Percentiles rank a stretch among this genome's conserved stretches.
These are phyloP conservation scores for Lumnitzera racemosa DNA, from an alignment of 345 rosid genomes.

Conservation along the genomic window DNA sequence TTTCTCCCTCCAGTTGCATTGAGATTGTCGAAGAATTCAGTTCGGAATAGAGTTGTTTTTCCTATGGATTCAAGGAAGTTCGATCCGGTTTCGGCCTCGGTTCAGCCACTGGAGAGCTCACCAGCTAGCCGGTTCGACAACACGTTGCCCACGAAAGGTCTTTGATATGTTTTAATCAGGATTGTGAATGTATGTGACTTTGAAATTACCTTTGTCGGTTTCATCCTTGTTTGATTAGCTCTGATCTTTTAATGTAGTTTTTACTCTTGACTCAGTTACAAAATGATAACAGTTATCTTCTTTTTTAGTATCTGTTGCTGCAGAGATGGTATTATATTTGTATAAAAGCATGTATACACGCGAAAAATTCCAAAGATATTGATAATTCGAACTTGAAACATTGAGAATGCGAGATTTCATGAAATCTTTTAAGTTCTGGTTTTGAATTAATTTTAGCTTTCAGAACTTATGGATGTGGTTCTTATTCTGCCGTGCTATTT, in stretches of 20 bases:
- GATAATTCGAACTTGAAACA: no score
- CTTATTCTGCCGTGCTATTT: conserved; percentile 18
- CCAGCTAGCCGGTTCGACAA: conserved; percentile 29
- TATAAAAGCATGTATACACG: no score
- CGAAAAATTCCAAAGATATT: no score
- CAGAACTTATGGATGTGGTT: no score
- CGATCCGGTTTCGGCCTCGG: conserved; percentile 39
- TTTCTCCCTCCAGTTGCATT: conserved; percentile 20
- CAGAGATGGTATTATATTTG: no score
- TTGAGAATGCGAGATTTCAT: not conserved
- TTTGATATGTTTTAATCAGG: not conserved
- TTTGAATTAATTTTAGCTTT: not conserved
- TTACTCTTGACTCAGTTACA: no score
- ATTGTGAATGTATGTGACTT: not conserved
- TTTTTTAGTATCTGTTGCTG: no score
- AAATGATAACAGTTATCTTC: no score
- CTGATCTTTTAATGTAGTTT: no score
- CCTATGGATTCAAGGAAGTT: conserved; percentile 30
- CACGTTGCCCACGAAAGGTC: conserved; percentile 53
- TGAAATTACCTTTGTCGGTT: not conserved
- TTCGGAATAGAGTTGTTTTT: conserved; percentile 19
- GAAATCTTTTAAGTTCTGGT: conserved; percentile 1
- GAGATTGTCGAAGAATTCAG: conserved; percentile 18
- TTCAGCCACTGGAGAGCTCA: conserved; percentile 41
- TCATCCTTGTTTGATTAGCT: not conserved